Percentiles rank a stretch among this genome's conserved stretches.
Conservation (phyloP, 768 basidiomycete genomes). For the Naganishia randhawae region DNA sequence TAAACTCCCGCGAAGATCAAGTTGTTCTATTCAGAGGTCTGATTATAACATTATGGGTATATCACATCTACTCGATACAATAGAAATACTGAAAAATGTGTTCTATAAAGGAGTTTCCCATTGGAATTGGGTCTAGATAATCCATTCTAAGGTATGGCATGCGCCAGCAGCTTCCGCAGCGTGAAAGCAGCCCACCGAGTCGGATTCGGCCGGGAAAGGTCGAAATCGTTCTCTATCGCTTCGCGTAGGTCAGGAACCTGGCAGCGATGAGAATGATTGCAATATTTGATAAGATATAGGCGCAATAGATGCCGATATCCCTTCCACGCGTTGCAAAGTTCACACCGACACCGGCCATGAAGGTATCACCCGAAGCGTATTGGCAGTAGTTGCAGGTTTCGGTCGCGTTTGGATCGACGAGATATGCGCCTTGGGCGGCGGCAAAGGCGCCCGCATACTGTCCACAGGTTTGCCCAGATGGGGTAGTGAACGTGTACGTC, state of each 20-base stretch:
- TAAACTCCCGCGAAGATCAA: no score
- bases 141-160: not conserved
- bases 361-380: conserved; percentile 30
- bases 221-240: no score
- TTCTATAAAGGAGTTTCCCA: not conserved
- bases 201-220: no score
- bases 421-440: conserved; percentile 64
- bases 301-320: conserved; percentile 36
- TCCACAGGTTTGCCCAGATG: conserved; percentile 67
- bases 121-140: not conserved
- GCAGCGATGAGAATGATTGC: conserved; percentile 60
- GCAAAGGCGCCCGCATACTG: conserved; percentile 73
- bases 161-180: no score
- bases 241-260: conserved; percentile 67
- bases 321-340: conserved; percentile 14
- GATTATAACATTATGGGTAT: conserved; percentile 5
- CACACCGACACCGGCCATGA: conserved; percentile 22
- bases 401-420: conserved; percentile 66
- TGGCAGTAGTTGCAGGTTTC: conserved; percentile 66
- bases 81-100: not conserved
- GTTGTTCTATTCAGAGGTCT: no score
- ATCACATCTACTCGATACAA: not conserved
- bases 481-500: conserved; percentile 67
- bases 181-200: no score
- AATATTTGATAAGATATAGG: conserved; percentile 61